Evolutionary conservation across 306 rosid genomes (phyloP), one percentile per base, ranked within the genome.

Genomic region (Cucumis hystrix): DNA sequence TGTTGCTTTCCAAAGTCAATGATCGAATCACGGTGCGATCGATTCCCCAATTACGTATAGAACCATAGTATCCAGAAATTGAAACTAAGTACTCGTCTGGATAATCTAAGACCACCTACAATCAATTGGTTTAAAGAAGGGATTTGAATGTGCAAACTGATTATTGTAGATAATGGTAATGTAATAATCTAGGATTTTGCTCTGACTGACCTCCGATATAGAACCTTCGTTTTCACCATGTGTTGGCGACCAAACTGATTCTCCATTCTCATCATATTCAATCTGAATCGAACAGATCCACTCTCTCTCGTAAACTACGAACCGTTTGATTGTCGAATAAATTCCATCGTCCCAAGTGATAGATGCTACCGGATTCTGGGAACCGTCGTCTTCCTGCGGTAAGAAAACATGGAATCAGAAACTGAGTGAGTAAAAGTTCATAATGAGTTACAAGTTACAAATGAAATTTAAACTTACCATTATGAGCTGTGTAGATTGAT

Each of bases 231-330:
- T 10, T 39, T 9, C 28, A 66, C 73, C 73, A 66, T 66, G 73
- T 66, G 4, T 39, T 4, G 52, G 30, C 16, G 73, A 66, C 73
- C 52, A 39, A 66, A 66, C 4, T n/a, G 73, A 66, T 37, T 66
- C 52, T 18, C 73, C 73, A 66, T 66, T 40, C 30, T 18, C 28
- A 66, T 66, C 73, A 39, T 66, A 66, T 40, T 66, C 73, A 66
- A 66, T 66, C 52, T 66, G 73, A 66, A 66, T 66, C 2, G 73
- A 66, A 66, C 52, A 66, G 30, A 66, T 39, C 73, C 73, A 66
- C 17, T 39, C 73, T 39, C 73, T 66, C 49, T 66, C 28, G 16
- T 66, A 10, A 66, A 66, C 28, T 18, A 39, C 16, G 17, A 66
- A 4, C 73, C 73, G 52, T 66, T 16, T 66, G 73, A 66, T 39